phyloP scores from a whole-genome alignment of 2,329 filamentous ascomycete species.

The Colletotrichum acutatum region DNA sequence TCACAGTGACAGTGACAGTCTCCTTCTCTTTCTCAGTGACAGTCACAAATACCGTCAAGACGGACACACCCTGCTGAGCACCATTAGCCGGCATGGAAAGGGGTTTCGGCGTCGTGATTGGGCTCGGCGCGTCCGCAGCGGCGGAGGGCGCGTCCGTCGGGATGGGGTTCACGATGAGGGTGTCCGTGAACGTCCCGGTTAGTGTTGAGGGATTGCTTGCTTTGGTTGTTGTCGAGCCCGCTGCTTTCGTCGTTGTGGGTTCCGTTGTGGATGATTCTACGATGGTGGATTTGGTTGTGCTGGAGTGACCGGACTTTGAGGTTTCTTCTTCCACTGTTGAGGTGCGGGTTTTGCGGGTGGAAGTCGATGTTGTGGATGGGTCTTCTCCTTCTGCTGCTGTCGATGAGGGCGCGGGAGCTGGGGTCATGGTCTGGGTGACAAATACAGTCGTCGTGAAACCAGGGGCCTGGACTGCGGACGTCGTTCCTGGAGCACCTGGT shows the following conservation, averaged over 20 bases:
- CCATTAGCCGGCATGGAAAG: not conserved
- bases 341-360: constrained; percentile 3
- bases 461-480: not conserved
- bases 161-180: constrained; percentile 27
- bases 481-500: constrained; percentile 2
- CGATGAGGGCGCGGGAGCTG: constrained; percentile 1
- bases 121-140: not conserved
- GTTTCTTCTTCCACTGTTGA: constrained; percentile 4
- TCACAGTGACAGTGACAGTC: constrained; percentile 38
- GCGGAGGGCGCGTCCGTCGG: constrained; percentile 10
- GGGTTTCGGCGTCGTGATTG: not conserved
- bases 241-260: not conserved
- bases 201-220: not conserved
- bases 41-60: constrained; percentile 48
- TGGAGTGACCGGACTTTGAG: not conserved
- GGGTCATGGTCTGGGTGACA: constrained; percentile 22
- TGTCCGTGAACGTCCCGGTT: constrained; percentile 22
- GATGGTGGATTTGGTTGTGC: not conserved
- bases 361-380: constrained; percentile 22
- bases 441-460: constrained; percentile 23
- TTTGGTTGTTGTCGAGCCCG: not conserved
- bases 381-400: constrained; percentile 9
- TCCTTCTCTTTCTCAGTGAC: constrained; percentile 44
- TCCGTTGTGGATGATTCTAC: not conserved
- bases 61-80: not conserved